phyloP scores from a whole-genome alignment of 306 rosid genomes.

The Canavalia gladiata region DNA sequence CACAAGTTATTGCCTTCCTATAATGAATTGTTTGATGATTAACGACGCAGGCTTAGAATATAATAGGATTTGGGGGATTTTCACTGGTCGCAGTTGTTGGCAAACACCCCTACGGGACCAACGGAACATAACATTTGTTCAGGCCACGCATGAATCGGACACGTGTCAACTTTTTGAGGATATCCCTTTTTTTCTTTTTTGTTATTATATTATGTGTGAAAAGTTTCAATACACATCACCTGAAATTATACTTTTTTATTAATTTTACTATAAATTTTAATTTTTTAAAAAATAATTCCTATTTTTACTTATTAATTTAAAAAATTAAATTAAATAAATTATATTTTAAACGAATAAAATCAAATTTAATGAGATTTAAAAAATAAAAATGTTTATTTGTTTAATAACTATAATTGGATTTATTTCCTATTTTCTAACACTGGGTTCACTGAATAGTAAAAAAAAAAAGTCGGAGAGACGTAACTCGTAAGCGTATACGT shows the following conservation, averaged over 20 bases:
- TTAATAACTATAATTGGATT: no score
- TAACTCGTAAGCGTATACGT: background rate
- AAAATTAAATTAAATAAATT: no score
- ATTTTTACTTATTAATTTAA: no score
- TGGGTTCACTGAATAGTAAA: no score
- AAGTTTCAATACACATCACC: background rate
- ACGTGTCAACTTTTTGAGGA: constrained; percentile 19
- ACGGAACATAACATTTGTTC: constrained; percentile 39
- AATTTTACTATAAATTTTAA: no score
- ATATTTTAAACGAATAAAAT: no score
- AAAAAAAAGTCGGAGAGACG: background rate
- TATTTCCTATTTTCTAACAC: no score
- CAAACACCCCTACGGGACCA: constrained; percentile 16
- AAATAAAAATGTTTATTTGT: no score
- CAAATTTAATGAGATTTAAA: no score
- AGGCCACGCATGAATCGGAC: constrained; percentile 31
- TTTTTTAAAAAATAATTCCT: no score
- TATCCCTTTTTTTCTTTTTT: background rate
- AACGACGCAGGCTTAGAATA: constrained; percentile 18
- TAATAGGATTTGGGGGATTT: background rate
- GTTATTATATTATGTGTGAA: background rate
- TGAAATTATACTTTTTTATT: background rate
- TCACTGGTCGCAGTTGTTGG: background rate
- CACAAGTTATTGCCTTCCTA: constrained; percentile 7
- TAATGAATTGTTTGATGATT: background rate